Evolutionary conservation across 352 stramenopile species (phyloP), one percentile per base, ranked within the genome.

Genomic region (Globisporangium abappressorium): DNA sequence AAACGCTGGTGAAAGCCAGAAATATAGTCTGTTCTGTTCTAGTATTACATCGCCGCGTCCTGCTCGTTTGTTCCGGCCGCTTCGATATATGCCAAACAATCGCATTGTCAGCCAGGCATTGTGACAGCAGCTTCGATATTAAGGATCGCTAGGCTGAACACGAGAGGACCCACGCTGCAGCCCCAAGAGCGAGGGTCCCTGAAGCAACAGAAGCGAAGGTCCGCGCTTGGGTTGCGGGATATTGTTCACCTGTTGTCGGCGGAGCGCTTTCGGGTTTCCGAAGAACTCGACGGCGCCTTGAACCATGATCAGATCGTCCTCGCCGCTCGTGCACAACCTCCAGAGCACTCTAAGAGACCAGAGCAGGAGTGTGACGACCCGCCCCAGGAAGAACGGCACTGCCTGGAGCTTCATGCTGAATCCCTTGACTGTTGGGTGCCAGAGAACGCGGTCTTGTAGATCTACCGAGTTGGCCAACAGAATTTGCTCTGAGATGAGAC

Each of bases 241-340:
- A 6, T 34, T 33, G 12, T 34, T n/a, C 51, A 11, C 26, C 24
- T 57, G 51, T 15, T n/a, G 41, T 9, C 15, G 41, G 15, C 5
- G 41, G 2, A 59, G 34, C 6, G 61, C 61, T 33, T 57, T 65
- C 8, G 49, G 33, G 11, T 59, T 59, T 36, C 47, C 51, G n/a
- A 61, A 59, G n/a, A 62, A 67, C 11, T 61, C 47, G 15, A 61
- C 62, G 9, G 20, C 20, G 14, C 62, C 49, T 41, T 68, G 63
- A 3, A 62, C 57, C 63, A 58, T 69, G 22, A 54, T 46, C 36
- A 69, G 54, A 14, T 62, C 63, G 47, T 69, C 54, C 24, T 54
- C 24, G 26, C 43, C 63, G 14, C 63, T 62, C 1, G 33, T 38
- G 9, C 46, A 15, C n/a, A 69, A 33, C 6, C 63, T 24, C 53